phyloP scores from a whole-genome alignment of 2,329 filamentous ascomycete genomes.

The Colletotrichum chlorophyti region DNA sequence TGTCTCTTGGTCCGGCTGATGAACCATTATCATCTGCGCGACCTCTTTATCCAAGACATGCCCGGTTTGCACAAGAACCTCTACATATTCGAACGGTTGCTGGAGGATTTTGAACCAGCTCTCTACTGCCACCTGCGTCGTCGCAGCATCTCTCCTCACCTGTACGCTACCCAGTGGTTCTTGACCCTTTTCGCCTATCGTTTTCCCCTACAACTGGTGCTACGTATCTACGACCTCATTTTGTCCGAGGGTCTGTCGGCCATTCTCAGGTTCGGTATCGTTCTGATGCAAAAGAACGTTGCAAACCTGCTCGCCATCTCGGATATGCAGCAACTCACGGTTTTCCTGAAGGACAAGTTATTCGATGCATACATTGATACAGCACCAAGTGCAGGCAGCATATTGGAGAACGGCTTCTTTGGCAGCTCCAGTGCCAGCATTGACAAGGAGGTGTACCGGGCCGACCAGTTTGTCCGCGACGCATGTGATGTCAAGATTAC shows the following conservation, averaged over 20 bases:
- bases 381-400: slow-evolving; percentile 87
- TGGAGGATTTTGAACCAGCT: slow-evolving; percentile 93
- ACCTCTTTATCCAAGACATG: slow-evolving; percentile 96
- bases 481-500: slow-evolving; percentile 89
- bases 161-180: slow-evolving; percentile 99
- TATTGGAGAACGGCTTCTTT: slow-evolving; percentile 97
- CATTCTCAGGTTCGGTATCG: slow-evolving; percentile 92
- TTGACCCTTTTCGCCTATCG: slow-evolving; percentile 98
- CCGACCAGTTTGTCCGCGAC: slow-evolving; percentile 91
- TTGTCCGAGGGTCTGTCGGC: slow-evolving; percentile 92
- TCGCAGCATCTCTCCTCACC: slow-evolving; percentile 83
- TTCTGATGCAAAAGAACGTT: slow-evolving; percentile 95
- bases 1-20: slow-evolving; percentile 91
- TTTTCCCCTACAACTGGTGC: slow-evolving; percentile 93
- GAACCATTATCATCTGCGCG: slow-evolving; percentile 93
- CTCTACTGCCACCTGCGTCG: slow-evolving; percentile 93
- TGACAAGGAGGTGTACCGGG: slow-evolving; percentile 95
- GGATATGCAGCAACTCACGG: slow-evolving; percentile 89
- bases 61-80: slow-evolving; percentile 91
- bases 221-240: slow-evolving; percentile 95
- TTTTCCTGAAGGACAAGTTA: slow-evolving; percentile 89
- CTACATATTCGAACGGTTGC: slow-evolving; percentile 91
- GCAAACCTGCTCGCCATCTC: slow-evolving; percentile 79
- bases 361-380: slow-evolving; percentile 98
- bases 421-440: slow-evolving; percentile 87